A percentile compares a stretch with the other conserved stretches of the same genome.
These are phyloP conservation scores for Sclerotinia trifoliorum DNA, from an alignment of 2,329 filamentous ascomycete species.

Conservation along the genomic window DNA sequence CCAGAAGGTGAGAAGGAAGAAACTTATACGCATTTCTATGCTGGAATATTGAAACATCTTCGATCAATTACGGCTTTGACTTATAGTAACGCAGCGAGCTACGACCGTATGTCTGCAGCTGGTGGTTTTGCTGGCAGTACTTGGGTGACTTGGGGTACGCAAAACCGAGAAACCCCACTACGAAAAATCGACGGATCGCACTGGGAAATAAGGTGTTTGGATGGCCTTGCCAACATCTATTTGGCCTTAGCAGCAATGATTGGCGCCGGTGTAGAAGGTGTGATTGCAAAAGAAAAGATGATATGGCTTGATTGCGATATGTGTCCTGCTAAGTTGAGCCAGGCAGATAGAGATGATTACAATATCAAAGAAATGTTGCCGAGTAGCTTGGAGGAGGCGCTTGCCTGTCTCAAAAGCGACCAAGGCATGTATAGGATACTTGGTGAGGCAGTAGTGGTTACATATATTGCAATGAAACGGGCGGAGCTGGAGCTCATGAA, in stretches of 20 bases:
- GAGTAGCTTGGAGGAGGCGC: slow-evolving; percentile 51
- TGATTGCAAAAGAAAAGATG: slow-evolving; percentile 43
- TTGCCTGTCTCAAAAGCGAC: slow-evolving; percentile 52
- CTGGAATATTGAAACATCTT: slow-evolving; percentile 22
- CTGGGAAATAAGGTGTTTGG: slow-evolving; percentile 22
- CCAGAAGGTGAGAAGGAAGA: slow-evolving; percentile 35
- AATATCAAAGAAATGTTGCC: slow-evolving; percentile 58
- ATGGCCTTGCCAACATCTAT: slow-evolving; percentile 25
- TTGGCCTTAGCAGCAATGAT: slow-evolving; percentile 16
- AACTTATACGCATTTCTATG: slow-evolving; percentile 32
- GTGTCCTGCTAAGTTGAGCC: slow-evolving; percentile 53
- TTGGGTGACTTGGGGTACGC: slow-evolving; percentile 21
- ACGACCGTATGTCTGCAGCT: slow-evolving; percentile 7
- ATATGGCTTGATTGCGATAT: slow-evolving; percentile 52
- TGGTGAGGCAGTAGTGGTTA: slow-evolving; percentile 50
- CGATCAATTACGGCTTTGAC: slow-evolving; percentile 19
- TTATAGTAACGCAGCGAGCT: slow-evolving; percentile 4
- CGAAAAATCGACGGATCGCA: slow-evolving; percentile 12
- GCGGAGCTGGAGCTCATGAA: slow-evolving; percentile 54
- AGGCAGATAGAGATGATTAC: slow-evolving; percentile 49
- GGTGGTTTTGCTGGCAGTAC: slow-evolving; percentile 19
- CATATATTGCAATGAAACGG: slow-evolving; percentile 59
- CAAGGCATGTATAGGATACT: slow-evolving; percentile 47
- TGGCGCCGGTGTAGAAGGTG: slow-evolving; percentile 16
- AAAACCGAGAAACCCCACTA: slow-evolving; percentile 10